Evolutionary conservation across 805 yeast genomes (phyloP), one percentile per base, ranked within the genome.

Genomic region (Lachancea thermotolerans): DNA sequence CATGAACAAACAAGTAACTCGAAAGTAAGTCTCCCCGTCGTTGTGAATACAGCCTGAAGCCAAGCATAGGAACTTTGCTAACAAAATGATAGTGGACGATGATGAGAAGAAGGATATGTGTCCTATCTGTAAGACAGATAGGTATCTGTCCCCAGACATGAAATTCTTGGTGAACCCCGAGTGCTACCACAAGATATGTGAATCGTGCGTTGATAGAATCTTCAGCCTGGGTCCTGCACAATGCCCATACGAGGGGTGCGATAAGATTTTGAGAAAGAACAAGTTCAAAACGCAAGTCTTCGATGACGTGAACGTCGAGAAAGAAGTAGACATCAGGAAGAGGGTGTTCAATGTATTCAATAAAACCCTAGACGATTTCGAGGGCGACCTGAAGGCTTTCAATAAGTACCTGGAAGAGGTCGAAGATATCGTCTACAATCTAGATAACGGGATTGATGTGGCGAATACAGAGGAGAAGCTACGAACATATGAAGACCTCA

Each of bases 171-270:
- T 93, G 52, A 93, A 93, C 57, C 95, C 98, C 0, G 99, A 93
- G 64, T 93, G 99, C 67, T 93, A 93, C 62, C 99, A 93, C 62
- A 91, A 88, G 71, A 91, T 93, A 65, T 93, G 99, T 68, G 97
- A 85, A 55, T 81, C 95, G 1, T 93, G 99, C 68, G 98, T 91
- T 36, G 98, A 93, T 65, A 76, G 99, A 52, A 90, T 93, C 44
- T 93, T 86, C 61, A 79, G 95, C 6, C 69, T 85, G 41, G 99
- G 99, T 2, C 99, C 99, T 0, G 93, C 96, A 0, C 93, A 90
- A 16, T 93, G 99, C 62, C 99, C 99, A 1, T 91, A 90, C 62
- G 85, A 89, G 3, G 81, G 82, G 42, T 93, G 99, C 70, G 89
- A 82, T 46, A 87, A 84, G 70, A 86, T 82, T 10, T 70, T 93